Conservation (phyloP, 2,329 filamentous ascomycete genomes). For the Pseudogymnoascus sp. region DNA sequence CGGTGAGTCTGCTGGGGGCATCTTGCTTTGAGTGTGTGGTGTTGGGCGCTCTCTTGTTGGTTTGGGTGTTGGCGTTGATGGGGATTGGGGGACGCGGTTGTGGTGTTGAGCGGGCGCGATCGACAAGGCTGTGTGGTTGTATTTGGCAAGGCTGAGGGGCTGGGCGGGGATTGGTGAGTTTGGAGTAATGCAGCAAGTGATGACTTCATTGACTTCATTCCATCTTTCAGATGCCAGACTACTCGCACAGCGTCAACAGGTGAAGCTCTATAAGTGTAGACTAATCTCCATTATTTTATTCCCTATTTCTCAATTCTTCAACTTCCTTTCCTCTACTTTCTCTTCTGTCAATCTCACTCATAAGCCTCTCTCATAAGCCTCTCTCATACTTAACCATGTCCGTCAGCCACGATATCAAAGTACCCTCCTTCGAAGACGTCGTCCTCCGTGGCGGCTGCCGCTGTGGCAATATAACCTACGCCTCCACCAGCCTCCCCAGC, state of each 20-base stretch:
- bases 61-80: neutral
- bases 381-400: neutral
- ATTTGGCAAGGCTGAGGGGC: neutral
- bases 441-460: conserved; percentile 36
- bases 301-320: neutral
- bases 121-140: neutral
- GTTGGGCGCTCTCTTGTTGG: neutral
- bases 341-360: neutral
- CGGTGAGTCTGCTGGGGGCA: conserved; percentile 45
- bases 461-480: conserved; percentile 38
- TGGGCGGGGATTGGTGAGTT: neutral
- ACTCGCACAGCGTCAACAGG: conserved; percentile 1
- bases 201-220: conserved; percentile 14
- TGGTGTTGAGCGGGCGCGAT: neutral
- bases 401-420: neutral
- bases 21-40: conserved; percentile 17
- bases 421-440: neutral
- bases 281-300: neutral
- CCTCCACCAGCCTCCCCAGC: conserved; percentile 29
- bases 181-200: neutral
- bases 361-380: neutral
- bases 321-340: neutral
- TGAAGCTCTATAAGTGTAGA: neutral
- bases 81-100: neutral
- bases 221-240: conserved; percentile 14